These are phyloP conservation scores for Dendrobium officinale DNA, from an alignment of 106 monocot species.

Conservation along the genomic window DNA sequence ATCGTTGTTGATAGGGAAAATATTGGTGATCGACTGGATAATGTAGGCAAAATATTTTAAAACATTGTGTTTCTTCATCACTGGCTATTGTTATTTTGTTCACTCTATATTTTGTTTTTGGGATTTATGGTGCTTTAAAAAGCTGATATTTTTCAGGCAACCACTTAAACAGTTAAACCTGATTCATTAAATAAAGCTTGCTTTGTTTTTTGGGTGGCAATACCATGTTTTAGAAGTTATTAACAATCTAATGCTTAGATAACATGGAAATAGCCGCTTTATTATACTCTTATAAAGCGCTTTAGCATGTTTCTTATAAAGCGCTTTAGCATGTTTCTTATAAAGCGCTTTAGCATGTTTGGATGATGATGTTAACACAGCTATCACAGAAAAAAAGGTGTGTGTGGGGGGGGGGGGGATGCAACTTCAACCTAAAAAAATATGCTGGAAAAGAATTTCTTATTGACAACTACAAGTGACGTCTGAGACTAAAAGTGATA, in stretches of 20 bases:
- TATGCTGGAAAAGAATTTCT: neutral
- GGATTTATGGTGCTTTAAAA: neutral
- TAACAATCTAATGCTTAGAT: neutral
- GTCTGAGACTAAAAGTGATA: neutral
- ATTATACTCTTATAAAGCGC: neutral
- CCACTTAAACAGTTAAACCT: neutral
- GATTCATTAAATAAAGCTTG: neutral
- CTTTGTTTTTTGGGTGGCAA: neutral
- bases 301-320: neutral
- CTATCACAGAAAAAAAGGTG: too few relatives aligned
- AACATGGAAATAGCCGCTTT: neutral
- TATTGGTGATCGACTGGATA: constrained; percentile 54
- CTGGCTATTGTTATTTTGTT: neutral
- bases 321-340: neutral
- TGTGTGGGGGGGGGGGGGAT: neutral
- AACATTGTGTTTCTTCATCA: neutral
- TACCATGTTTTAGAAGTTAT: neutral
- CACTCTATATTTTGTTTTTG: neutral
- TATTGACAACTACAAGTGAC: neutral
- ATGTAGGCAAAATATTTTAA: constrained; percentile 31
- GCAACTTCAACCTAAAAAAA: neutral
- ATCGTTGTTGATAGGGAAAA: constrained; percentile 75
- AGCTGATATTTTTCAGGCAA: neutral
- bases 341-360: neutral
- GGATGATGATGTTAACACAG: neutral